Evolutionary conservation across 2,329 filamentous ascomycete genomes (phyloP), one percentile per base, ranked within the genome.

Genomic region (Aspergillus niger): DNA sequence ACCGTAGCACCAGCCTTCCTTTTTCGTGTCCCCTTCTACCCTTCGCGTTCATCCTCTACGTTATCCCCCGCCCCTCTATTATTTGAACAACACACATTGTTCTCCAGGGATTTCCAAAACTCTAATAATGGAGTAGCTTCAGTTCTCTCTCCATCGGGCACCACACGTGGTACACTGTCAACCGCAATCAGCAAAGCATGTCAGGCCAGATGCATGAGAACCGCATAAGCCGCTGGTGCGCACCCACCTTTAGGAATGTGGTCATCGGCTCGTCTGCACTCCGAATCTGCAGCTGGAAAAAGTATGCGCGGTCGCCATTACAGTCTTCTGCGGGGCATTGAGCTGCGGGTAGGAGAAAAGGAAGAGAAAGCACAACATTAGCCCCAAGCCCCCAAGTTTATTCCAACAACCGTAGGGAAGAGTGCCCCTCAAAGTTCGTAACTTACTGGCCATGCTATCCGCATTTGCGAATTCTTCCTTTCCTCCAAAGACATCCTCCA

Each of bases 231-330:
- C 26, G 36, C 59, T 54, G 55, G 44, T 49, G 32, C 24, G 47
- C 54, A 71, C 79, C 57, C 72, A 91, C 90, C 86, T 92, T 95
- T 80, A 89, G 96, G 79, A 98, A 98, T 62, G 88, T 94, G 67
- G 95, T 99, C 91, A 97, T 97, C 62, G 95, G 95, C 83, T 99
- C 95, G 80, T 99, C 95, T 55, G 95, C 95, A 82, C 92, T 96
- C 69, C 95, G 88, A 79, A 98, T 98, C 84, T 99, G 95, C 69
- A 98, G 88, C 82, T 97, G 92, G 82, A 93, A 96, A 81, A 94
- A 98, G 65, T 93, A 96, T 3, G 95, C 95, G 80, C 92, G 87
- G 62, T 87, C 84, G 64, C 92, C 92, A 72, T 91, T 84, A 81
- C 95, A 99, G 59, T 84, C 84, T 43, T 92, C 88, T 64, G 88